Evolutionary conservation across 345 rosid species (phyloP).

Genomic region (Lenwebbia sp.): DNA sequence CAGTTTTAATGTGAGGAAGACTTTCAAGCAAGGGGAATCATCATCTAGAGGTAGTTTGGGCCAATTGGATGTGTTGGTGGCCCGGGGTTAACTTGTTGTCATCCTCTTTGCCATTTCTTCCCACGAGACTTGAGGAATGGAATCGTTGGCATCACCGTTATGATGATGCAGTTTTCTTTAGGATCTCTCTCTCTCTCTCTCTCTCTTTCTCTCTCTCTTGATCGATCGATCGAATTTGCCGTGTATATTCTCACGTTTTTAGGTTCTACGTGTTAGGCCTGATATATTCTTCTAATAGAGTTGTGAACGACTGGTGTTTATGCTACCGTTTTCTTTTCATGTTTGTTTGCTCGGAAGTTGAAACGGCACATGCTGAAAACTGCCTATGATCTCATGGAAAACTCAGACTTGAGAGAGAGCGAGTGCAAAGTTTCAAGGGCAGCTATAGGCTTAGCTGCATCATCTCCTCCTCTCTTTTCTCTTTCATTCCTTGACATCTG

Average conservation of each 20-base stretch:
- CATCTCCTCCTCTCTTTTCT: not conserved
- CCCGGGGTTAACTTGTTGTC: slow-evolving; percentile 44
- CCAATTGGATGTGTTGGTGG: slow-evolving; percentile 65
- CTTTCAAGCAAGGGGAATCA: slow-evolving; percentile 18
- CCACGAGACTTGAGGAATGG: not conserved
- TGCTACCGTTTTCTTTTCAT: not conserved
- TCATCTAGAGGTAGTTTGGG: slow-evolving; percentile 22
- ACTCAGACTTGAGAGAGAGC: not conserved
- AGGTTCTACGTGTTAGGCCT: not conserved
- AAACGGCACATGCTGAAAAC: not conserved
- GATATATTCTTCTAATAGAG: not conserved
- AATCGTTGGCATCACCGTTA: not conserved
- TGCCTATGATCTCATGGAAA: not conserved
- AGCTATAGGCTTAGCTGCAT: not conserved
- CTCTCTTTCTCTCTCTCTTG: too few relatives aligned
- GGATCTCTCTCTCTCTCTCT: not conserved
- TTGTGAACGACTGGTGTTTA: not conserved
- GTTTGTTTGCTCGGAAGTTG: not conserved
- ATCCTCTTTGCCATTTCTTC: not conserved
- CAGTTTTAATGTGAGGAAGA: slow-evolving; percentile 19
- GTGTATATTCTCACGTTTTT: not conserved
- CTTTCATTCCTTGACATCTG: not conserved
- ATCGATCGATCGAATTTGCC: not conserved
- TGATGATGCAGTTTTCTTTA: not conserved
- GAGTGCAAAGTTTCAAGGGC: not conserved